phyloP scores from a whole-genome alignment of 768 basidiomycete genomes.

The Candolleomyces eurysporus region DNA sequence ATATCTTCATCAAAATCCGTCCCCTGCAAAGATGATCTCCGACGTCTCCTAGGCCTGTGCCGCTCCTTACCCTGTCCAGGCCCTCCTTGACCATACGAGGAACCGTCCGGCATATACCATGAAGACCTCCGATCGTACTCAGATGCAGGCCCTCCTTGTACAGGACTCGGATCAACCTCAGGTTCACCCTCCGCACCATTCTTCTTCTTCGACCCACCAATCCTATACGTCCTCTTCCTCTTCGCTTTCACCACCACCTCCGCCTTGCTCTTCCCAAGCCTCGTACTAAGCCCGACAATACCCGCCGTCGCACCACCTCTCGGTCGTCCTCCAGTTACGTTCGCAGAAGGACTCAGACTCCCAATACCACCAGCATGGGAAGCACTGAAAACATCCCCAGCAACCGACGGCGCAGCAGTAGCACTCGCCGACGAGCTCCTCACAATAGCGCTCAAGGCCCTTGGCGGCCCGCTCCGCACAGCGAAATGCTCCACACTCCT shows the following conservation, averaged over 20 bases:
- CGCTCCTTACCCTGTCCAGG: neutral
- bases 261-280: slow-evolving; percentile 8
- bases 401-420: neutral
- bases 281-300: slow-evolving; percentile 1
- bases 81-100: no score
- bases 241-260: slow-evolving; percentile 52
- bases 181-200: slow-evolving; percentile 10
- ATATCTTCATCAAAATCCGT: slow-evolving; percentile 66
- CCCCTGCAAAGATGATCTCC: slow-evolving; percentile 21
- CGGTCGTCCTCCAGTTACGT: slow-evolving; percentile 18
- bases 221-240: slow-evolving; percentile 69
- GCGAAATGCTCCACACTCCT: slow-evolving; percentile 89
- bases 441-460: slow-evolving; percentile 26
- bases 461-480: slow-evolving; percentile 82
- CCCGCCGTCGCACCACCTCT: slow-evolving; percentile 45
- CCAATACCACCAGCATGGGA: neutral
- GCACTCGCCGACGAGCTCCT: neutral
- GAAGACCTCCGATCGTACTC: no score
- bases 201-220: slow-evolving; percentile 42
- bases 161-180: neutral
- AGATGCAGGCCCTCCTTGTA: slow-evolving; percentile 4
- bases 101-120: no score
- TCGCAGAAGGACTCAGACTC: slow-evolving; percentile 9
- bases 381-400: neutral
- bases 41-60: neutral